A percentile compares a stretch with the other conserved stretches of the same genome.
phyloP scores from a whole-genome alignment of 495 filamentous ascomycete genomes.

The Aeminium ludgeri region DNA sequence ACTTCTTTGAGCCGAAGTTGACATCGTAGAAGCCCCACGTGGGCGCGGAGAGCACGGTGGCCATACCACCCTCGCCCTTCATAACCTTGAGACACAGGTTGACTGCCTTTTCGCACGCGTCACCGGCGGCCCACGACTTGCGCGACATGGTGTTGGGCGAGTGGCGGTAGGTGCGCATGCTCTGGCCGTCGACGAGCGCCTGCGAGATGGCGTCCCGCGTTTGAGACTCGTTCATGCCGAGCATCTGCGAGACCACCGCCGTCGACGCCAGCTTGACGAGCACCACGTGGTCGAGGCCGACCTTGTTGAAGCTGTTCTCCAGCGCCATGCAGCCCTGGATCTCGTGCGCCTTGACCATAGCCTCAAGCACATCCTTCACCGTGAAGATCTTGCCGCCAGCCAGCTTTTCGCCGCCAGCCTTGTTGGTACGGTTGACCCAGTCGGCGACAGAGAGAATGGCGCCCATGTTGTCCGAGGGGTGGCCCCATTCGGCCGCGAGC shows the following conservation, averaged over 20 bases:
- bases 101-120: constrained; percentile 91
- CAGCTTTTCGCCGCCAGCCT: constrained; percentile 60
- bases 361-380: constrained; percentile 81
- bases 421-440: constrained; percentile 94
- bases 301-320: constrained; percentile 97
- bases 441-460: constrained; percentile 92
- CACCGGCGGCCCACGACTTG: constrained; percentile 97
- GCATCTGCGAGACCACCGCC: constrained; percentile 84
- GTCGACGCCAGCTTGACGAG: constrained; percentile 94
- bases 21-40: constrained; percentile 99
- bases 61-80: constrained; percentile 76
- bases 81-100: constrained; percentile 88
- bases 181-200: constrained; percentile 94
- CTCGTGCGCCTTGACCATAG: constrained; percentile 98
- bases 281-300: constrained; percentile 92
- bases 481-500: constrained; percentile 97
- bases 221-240: constrained; percentile 75
- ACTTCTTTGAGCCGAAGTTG: constrained; percentile 85
- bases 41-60: constrained; percentile 82
- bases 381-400: constrained; percentile 74
- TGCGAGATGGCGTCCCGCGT: constrained; percentile 91
- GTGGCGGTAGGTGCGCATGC: constrained; percentile 90
- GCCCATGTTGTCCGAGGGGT: constrained; percentile 91
- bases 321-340: constrained; percentile 94
- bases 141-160: constrained; percentile 97